Evolutionary conservation across 768 basidiomycete genomes (phyloP), one percentile per base, ranked within the genome.

Genomic region (Lactarius quietus): DNA sequence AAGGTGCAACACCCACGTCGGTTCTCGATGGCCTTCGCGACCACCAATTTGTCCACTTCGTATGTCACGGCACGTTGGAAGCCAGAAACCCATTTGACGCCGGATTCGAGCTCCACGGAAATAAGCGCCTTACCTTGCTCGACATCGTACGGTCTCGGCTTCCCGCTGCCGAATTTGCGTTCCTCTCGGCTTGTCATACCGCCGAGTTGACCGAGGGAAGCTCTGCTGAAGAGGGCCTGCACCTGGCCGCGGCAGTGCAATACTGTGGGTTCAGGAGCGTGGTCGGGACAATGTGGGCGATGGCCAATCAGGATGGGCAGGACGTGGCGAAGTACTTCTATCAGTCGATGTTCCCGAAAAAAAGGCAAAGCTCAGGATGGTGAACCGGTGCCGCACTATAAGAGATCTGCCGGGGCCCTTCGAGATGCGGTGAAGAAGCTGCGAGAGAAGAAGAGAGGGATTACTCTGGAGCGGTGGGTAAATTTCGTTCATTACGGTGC

Each of bases 401-500:
- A 52, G 26, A 1, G 51, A 28, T 52, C 51, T 12, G 51, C 51
- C 1, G 17, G 14, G 14, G 51, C 51, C n/a, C 51, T 52, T 52
- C 26, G 51, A 17, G 51, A 52, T 26, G 51, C 51, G 12, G 51
- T 52, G 12, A 23, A 8, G 51, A 52, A 52, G 23, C 12, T 52
- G 51, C 23, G 26, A n/a, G n/a, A n/a, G 26, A 29, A 15, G 41
- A 59, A 23, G 29, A 29, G 31, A 38, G 51, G 48, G 17, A 14
- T 61, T 43, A 8, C 59, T 26, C 3, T 53, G 0, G 59, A 61
- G 17, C 48, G 36, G 14, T 60, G 48, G 59, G 59, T 51, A 15
- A 51, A 60, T 28, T 60, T 60, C 18, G 59, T 60, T 35, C 59
- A 61, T 60, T 18, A 6, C 35, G 17, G 39, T 18, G 39, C 39